Base-by-base conservation (phyloP, 768 basidiomycete species). In the Chiua virens region DNA sequence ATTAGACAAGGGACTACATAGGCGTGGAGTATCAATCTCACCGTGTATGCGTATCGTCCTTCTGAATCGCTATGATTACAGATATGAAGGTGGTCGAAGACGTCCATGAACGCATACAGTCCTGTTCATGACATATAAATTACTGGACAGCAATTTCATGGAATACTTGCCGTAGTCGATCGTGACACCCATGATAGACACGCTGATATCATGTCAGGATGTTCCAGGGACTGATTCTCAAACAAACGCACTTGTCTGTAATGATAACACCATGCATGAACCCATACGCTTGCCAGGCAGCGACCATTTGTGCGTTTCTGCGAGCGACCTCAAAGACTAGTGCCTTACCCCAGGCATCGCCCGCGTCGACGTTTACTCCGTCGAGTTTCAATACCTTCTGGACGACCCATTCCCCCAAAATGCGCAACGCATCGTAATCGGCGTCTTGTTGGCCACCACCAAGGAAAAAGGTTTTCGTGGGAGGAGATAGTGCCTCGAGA, bases 231-330 rank as follows among this genome's bases (percentile, higher is more conserved):
- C 32, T 10, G 10, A 25, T 42, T 14, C 14, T 36, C 27, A 49
- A 23, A 22, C 2, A 3, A n/a, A 63, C 79, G 50, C 57, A 88
- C 89, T 96, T 97, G 73, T 98, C 96, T 2, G 95, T 96, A 64
- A 98, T 98, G 60, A 99, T 92, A 34, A 99, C 96, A 0, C 92
- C 93, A 63, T 94, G 91, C 92, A 93, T 92, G 66, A 90, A 94
- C 1, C 92, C 92, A 67, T 88, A 89, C 8, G 83, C 92, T 70
- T 98, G 96, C 97, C 97, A 98, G 4, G 79, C 87, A 10, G 94
- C 97, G 0, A 94, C 90, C 89, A 95, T 98, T 64, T 74, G 75
- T 39, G 90, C 95, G 64, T 97, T 98, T 62, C 93, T 75, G 66
- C 79, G 81, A 15, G 92, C 85, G 0, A 83, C 84, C 59, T 97